Evolutionary conservation across 306 rosid species (phyloP).

Genomic region (Sophora flavescens): DNA sequence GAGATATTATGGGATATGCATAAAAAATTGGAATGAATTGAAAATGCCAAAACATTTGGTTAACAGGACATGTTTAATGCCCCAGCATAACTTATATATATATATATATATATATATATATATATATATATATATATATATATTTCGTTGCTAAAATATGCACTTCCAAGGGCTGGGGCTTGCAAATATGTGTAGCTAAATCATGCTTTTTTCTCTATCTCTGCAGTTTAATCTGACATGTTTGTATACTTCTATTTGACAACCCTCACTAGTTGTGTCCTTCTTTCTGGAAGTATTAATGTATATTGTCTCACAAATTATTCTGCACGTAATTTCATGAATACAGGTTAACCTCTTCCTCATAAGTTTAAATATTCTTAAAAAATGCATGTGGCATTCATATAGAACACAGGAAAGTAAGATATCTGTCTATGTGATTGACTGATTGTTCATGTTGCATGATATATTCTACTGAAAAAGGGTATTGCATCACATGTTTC

Average conservation of each 20-base stretch:
- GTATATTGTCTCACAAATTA: conserved; percentile 21
- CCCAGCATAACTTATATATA: background rate
- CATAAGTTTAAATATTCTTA: conserved; percentile 1
- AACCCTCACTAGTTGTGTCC: background rate
- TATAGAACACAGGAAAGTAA: conserved; percentile 17
- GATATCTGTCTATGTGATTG: background rate
- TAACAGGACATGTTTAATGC: background rate
- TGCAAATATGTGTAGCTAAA: background rate
- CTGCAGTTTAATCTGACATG: background rate
- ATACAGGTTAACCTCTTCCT: background rate
- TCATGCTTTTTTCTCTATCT: background rate
- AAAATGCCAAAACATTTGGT: background rate
- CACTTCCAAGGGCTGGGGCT: background rate
- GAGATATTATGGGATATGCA: background rate
- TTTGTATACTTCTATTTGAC: conserved; percentile 17
- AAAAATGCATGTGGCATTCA: background rate
- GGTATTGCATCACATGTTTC: conserved; percentile 14
- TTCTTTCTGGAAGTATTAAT: conserved; percentile 18
- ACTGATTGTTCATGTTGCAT: conserved; percentile 31
- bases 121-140: too few species aligned
- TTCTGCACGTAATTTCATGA: background rate
- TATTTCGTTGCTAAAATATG: background rate
- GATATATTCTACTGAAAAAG: background rate
- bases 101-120: too few species aligned
- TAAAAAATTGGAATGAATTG: background rate